Base-by-base conservation (phyloP, 2,329 filamentous ascomycete species). In the Hortaea sp. region DNA sequence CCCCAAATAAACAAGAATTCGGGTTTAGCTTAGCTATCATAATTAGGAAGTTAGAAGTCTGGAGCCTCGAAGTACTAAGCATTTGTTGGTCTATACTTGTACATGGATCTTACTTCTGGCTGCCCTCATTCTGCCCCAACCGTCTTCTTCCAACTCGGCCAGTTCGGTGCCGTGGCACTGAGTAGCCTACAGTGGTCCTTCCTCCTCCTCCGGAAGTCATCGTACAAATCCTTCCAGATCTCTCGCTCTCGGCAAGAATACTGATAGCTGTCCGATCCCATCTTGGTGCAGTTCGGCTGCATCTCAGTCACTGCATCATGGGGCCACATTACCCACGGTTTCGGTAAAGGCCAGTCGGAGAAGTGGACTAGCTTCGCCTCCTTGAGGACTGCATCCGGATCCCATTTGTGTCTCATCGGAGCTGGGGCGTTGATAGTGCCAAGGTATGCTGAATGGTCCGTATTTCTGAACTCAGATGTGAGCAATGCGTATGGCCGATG, bases 341-440 rank as follows among this genome's bases (percentile, higher is more conserved):
- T 86, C 0, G 81, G 80, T 5, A 84, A 55, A 1, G 82, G 83
- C 78, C 78, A 84, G 57, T 87, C 83, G 9, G 77, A 82, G 60
- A 85, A 86, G 60, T 86, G 82, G 2, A 86, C 67, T 5, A 82
- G 70, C 51, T 83, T 84, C 5, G 79, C 77, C 55, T 84, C 78
- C 10, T 71, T 70, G 44, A 77, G 68, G 1, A 72, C 70, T 37
- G 60, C 63, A 27, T 79, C 66, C 0, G 81, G 71, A 55, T 84
- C 75, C 79, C 81, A 85, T 50, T 77, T 77, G 1, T 67, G 63
- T 11, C 65, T 56, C 13, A 42, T 6, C 29, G 32, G 30, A 6
- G 39, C 31, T 3, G 49, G 28, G 20, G 46, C 53, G 20, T 50
- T 47, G 32, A 41, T 46, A 10, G 43, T 44, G 1, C 77, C 74